These are phyloP conservation scores for Heritiera littoralis DNA, from an alignment of 345 rosid species.

Conservation along the genomic window DNA sequence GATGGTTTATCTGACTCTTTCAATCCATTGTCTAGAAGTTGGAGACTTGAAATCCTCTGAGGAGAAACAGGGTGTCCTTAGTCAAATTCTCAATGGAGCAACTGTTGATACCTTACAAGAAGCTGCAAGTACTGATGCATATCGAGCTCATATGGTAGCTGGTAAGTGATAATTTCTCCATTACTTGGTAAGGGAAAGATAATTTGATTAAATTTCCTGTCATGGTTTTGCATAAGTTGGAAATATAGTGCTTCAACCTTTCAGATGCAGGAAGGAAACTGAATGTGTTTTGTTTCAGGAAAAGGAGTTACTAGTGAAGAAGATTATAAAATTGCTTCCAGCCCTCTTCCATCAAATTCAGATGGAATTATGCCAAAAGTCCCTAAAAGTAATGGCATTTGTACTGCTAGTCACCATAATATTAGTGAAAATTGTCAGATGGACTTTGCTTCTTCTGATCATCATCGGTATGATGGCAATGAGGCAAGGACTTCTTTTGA, in stretches of 20 bases:
- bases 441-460: slow-evolving; percentile 24
- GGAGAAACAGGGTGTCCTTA: slow-evolving; percentile 35
- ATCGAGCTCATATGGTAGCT: slow-evolving; percentile 26
- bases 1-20: slow-evolving; percentile 15
- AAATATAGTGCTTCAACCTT: neutral
- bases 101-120: slow-evolving; percentile 28
- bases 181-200: neutral
- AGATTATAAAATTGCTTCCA: slow-evolving; percentile 18
- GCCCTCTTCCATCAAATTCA: neutral
- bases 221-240: neutral
- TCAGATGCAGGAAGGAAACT: neutral
- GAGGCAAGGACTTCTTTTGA: slow-evolving; percentile 30
- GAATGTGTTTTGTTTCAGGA: slow-evolving; percentile 23
- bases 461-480: slow-evolving; percentile 12
- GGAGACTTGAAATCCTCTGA: slow-evolving; percentile 39
- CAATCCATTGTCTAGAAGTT: slow-evolving; percentile 31
- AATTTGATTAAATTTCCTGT: neutral
- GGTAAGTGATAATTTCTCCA: slow-evolving; percentile 25
- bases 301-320: slow-evolving; percentile 27
- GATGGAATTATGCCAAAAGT: neutral
- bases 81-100: slow-evolving; percentile 31
- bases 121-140: slow-evolving; percentile 26
- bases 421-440: slow-evolving; percentile 27
- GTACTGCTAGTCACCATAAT: slow-evolving; percentile 17
- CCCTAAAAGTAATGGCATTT: slow-evolving; percentile 18